Conservation (phyloP, 2,329 filamentous ascomycete species). For the Pestalotiopsis sp. region DNA sequence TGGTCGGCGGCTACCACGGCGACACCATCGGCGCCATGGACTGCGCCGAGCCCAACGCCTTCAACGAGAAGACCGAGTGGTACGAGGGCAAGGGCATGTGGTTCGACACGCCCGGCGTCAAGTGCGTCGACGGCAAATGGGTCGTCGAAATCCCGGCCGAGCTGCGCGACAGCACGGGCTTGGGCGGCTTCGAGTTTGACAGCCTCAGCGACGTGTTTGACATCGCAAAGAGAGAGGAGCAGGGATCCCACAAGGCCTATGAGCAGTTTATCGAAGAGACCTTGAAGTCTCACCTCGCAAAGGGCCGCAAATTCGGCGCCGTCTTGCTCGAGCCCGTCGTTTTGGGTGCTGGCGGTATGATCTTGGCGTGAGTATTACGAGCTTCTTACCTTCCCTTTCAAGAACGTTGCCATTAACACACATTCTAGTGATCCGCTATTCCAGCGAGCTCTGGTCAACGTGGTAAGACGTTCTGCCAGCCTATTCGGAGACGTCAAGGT, state of each 20-base stretch:
- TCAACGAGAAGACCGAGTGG: slow-evolving; percentile 85
- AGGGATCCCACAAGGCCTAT: slow-evolving; percentile 55
- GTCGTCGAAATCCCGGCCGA: slow-evolving; percentile 57
- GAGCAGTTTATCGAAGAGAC: slow-evolving; percentile 59
- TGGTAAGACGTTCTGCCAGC: slow-evolving; percentile 62
- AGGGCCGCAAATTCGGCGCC: slow-evolving; percentile 73
- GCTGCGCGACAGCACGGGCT: slow-evolving; percentile 47
- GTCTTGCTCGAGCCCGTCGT: slow-evolving; percentile 81
- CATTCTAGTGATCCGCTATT: slow-evolving; percentile 73
- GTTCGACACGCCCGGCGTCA: slow-evolving; percentile 78
- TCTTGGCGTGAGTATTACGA: slow-evolving; percentile 64
- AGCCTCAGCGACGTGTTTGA: slow-evolving; percentile 64
- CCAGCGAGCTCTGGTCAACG: slow-evolving; percentile 70
- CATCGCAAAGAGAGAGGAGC: slow-evolving; percentile 48
- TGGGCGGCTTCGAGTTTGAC: slow-evolving; percentile 43
- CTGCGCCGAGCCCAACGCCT: slow-evolving; percentile 75
- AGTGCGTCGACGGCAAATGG: slow-evolving; percentile 70
- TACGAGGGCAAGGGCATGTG: slow-evolving; percentile 78
- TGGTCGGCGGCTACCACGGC: slow-evolving; percentile 83
- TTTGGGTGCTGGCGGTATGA: slow-evolving; percentile 83
- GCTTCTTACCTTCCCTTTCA: slow-evolving; percentile 16
- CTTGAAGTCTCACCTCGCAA: slow-evolving; percentile 52
- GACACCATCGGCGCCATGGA: slow-evolving; percentile 92
- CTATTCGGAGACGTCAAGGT: slow-evolving; percentile 47
- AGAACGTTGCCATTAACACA: slow-evolving; percentile 23